A percentile compares a stretch with the other conserved stretches of the same genome.
Evolutionary conservation across 805 yeast species (phyloP).

Genomic region (Lipomyces chichibuensis): DNA sequence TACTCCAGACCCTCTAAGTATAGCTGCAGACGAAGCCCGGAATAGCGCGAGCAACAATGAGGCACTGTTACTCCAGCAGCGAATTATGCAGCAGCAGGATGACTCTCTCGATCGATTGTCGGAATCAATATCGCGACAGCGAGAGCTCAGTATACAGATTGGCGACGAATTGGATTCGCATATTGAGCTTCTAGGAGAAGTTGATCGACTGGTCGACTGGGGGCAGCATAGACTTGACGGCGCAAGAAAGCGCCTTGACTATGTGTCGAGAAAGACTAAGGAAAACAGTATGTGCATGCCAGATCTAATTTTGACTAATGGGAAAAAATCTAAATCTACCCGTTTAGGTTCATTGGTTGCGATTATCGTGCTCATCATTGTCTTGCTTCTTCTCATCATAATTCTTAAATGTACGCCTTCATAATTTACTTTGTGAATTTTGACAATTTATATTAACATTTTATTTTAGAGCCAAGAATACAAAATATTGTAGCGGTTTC

Average conservation of each 20-base stretch:
- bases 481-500: background rate
- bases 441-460: background rate
- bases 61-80: slow-evolving; percentile 39
- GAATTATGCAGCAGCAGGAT: slow-evolving; percentile 47
- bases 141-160: slow-evolving; percentile 46
- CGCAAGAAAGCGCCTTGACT: slow-evolving; percentile 45
- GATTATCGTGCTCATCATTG: slow-evolving; percentile 43
- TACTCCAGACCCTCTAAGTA: slow-evolving; percentile 30
- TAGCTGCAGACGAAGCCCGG: slow-evolving; percentile 31
- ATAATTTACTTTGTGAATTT: background rate
- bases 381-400: slow-evolving; percentile 45
- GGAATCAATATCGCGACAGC: slow-evolving; percentile 46
- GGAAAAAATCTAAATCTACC: background rate
- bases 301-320: background rate
- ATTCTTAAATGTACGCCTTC: slow-evolving; percentile 36
- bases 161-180: slow-evolving; percentile 47
- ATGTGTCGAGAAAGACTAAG: slow-evolving; percentile 46
- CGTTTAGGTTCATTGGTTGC: slow-evolving; percentile 43
- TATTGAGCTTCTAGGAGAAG: slow-evolving; percentile 45
- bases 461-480: background rate
- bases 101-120: slow-evolving; percentile 45
- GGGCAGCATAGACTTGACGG: slow-evolving; percentile 43
- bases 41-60: slow-evolving; percentile 24
- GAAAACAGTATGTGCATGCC: slow-evolving; percentile 38
- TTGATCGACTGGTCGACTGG: slow-evolving; percentile 47